Base-by-base conservation (phyloP, 192 early-diverging fungal genomes). In the Kappamyces sp. region DNA sequence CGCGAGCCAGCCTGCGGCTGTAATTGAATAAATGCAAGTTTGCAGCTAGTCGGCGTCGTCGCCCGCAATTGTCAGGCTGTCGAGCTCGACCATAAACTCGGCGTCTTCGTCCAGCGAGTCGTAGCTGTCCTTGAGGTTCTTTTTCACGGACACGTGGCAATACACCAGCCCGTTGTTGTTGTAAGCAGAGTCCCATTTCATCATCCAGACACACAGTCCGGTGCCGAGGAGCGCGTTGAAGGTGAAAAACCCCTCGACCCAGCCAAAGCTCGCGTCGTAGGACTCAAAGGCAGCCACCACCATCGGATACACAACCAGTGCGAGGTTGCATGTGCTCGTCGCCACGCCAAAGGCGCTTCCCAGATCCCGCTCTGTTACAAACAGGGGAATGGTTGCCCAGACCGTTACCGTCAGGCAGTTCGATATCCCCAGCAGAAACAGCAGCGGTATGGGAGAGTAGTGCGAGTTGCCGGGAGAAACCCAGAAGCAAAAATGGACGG, bases 331-430 rank as follows among this genome's bases (percentile, higher is more conserved):
- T 0, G 69, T 50, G 1, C 79, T 67, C n/a, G 77, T 75, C 7
- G 74, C 51, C 12, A 83, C 50, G 0, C 81, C 81, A 51, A 73
- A 85, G 3, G 75, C 83, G 9, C 72, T 79, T 0, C 61, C 78
- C 2, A 67, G 15, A 33, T 64, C 49, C n/a, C 60, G 47, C 8
- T 64, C 62, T 0, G 47, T 48, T 9, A 85, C 78, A 3, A 85
- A 58, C 31, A 76, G 47, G 1, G 81, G 77, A 12, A 85, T 71
- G 34, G 67, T 70, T 13, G 80, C 72, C 68, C 69, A 77, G 13
- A 82, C 70, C 41, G 74, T 77, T 41, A 75, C 52, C 9, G 74
- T 49, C 50, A 85, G 61, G 2, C 72, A 58, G 33, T 79, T 80
- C 1, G 74, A 60, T 31, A 72, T 36, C 3, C 81, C 83, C 12